Conservation (phyloP, 768 basidiomycete genomes). For the Boletus tomentosulus region DNA sequence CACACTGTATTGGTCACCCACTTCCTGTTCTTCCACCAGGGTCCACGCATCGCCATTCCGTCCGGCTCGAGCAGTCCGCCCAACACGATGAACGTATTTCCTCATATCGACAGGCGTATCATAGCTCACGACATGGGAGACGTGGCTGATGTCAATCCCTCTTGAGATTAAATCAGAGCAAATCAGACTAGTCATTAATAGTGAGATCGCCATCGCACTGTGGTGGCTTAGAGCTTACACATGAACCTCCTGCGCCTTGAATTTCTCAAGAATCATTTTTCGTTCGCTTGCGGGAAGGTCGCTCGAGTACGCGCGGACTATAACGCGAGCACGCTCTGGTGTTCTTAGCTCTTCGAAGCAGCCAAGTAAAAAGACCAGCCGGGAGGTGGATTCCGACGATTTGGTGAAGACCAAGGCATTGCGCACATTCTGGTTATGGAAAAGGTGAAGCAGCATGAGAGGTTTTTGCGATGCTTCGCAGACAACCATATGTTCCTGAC, state of each 20-base stretch:
- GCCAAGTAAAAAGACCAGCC: slow-evolving; percentile 77
- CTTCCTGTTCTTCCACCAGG: slow-evolving; percentile 92
- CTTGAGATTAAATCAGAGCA: slow-evolving; percentile 95
- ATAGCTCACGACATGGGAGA: slow-evolving; percentile 92
- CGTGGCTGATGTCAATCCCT: slow-evolving; percentile 91
- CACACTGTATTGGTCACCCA: slow-evolving; percentile 22
- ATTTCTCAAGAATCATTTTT: slow-evolving; percentile 71
- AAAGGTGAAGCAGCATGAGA: slow-evolving; percentile 81
- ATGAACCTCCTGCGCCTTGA: slow-evolving; percentile 76
- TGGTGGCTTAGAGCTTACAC: slow-evolving; percentile 49
- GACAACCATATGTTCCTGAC: slow-evolving; percentile 83
- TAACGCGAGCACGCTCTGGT: slow-evolving; percentile 26
- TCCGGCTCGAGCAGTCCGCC: slow-evolving; percentile 93
- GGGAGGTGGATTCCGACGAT: slow-evolving; percentile 82
- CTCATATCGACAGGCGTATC: slow-evolving; percentile 96
- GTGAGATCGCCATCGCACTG: background rate
- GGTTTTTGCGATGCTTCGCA: slow-evolving; percentile 80
- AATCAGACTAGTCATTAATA: slow-evolving; percentile 59
- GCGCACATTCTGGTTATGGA: slow-evolving; percentile 54
- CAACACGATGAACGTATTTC: slow-evolving; percentile 97
- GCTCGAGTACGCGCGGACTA: slow-evolving; percentile 78
- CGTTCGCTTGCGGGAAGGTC: slow-evolving; percentile 75
- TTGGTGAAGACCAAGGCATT: slow-evolving; percentile 96
- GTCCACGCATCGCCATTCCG: slow-evolving; percentile 89
- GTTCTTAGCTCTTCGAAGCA: slow-evolving; percentile 63